A percentile compares a stretch with the other conserved stretches of the same genome.
Conservation (phyloP, 768 basidiomycete species). For the Psilocybe cyanescens region DNA sequence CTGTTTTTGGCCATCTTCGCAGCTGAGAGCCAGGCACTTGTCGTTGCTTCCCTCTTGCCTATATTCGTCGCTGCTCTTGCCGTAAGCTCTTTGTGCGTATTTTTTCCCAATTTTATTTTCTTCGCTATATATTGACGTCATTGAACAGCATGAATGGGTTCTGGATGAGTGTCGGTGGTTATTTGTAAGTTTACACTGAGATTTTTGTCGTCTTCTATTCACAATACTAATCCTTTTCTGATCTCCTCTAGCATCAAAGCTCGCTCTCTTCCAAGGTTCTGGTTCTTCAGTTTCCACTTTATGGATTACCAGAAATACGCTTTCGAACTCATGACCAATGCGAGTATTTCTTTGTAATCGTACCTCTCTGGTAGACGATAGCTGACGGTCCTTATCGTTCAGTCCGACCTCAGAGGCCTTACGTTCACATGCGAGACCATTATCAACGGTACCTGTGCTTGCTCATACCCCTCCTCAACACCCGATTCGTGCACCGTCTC, state of each 20-base stretch:
- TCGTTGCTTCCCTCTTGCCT: slow-evolving; percentile 55
- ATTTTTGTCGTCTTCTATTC: too few species aligned
- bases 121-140: background rate
- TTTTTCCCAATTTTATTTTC: background rate
- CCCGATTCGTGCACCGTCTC: slow-evolving; percentile 47
- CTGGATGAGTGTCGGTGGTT: slow-evolving; percentile 62
- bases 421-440: slow-evolving; percentile 43
- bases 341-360: slow-evolving; percentile 23
- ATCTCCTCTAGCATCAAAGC: slow-evolving; percentile 48
- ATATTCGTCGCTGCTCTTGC: slow-evolving; percentile 66
- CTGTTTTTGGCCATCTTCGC: slow-evolving; percentile 56
- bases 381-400: slow-evolving; percentile 11
- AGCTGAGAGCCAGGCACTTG: slow-evolving; percentile 54
- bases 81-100: slow-evolving; percentile 46
- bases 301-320: slow-evolving; percentile 57
- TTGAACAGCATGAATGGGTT: slow-evolving; percentile 46
- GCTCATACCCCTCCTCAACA: slow-evolving; percentile 54
- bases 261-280: slow-evolving; percentile 56
- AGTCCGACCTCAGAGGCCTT: slow-evolving; percentile 54
- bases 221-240: background rate
- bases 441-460: slow-evolving; percentile 41
- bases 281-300: slow-evolving; percentile 60
- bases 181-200: slow-evolving; percentile 34
- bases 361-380: background rate
- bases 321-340: slow-evolving; percentile 41